Percentiles rank a stretch among this genome's conserved stretches.
These are phyloP conservation scores for Austroboletus festivus DNA, from an alignment of 768 basidiomycete genomes.

Conservation along the genomic window DNA sequence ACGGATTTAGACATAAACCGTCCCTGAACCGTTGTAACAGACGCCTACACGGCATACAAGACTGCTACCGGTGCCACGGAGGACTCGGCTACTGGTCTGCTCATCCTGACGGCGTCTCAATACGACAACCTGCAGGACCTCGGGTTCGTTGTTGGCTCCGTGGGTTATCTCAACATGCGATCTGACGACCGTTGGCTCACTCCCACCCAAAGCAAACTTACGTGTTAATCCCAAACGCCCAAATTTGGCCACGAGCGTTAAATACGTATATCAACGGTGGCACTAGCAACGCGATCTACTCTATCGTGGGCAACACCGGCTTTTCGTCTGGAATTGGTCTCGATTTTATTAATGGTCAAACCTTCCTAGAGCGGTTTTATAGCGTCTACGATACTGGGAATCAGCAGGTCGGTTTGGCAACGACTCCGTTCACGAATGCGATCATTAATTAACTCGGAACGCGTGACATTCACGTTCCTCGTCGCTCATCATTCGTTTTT, in stretches of 20 bases:
- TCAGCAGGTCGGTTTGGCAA: conserved; percentile 34
- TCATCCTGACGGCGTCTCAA: not conserved
- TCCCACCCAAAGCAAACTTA: conserved; percentile 27
- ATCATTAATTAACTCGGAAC: no score
- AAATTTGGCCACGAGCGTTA: conserved; percentile 41
- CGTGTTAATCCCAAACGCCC: conserved; percentile 41
- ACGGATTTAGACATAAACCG: not conserved
- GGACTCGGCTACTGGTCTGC: not conserved
- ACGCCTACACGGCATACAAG: not conserved
- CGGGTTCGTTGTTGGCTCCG: conserved; percentile 23
- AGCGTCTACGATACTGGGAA: conserved; percentile 61
- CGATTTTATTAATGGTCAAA: conserved; percentile 55
- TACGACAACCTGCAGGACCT: not conserved
- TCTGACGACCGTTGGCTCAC: not conserved
- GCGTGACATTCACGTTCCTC: no score
- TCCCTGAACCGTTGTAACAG: not conserved
- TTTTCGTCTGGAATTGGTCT: conserved; percentile 41
- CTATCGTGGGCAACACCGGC: conserved; percentile 39
- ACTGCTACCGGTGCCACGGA: not conserved
- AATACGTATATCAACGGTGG: conserved; percentile 47
- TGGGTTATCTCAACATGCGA: conserved; percentile 23
- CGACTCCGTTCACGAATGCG: conserved; percentile 31
- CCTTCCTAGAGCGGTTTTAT: conserved; percentile 64
- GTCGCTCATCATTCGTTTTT: no score
- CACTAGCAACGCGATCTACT: conserved; percentile 33